A percentile compares a stretch with the other conserved stretches of the same genome.
Evolutionary conservation across 805 yeast genomes (phyloP).

Genomic region (Metahyphopichia silvanorum): DNA sequence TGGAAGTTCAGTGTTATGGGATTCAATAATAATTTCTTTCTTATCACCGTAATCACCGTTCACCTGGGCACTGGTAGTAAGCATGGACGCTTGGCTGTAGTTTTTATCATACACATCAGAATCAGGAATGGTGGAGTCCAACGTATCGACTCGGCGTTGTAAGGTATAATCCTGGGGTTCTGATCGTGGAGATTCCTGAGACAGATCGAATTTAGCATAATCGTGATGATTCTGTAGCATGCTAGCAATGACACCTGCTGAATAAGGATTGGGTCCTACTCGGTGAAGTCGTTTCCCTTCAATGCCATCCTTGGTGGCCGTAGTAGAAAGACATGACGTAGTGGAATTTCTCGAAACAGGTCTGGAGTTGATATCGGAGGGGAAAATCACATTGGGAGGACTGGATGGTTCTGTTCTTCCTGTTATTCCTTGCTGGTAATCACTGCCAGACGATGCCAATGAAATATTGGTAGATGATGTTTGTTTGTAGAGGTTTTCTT

Average conservation of each 20-base stretch:
- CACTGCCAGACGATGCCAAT: slow-evolving; percentile 21
- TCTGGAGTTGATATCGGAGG: slow-evolving; percentile 32
- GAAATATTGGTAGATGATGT: slow-evolving; percentile 19
- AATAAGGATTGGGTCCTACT: slow-evolving; percentile 34
- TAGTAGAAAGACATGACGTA: slow-evolving; percentile 66
- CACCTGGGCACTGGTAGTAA: slow-evolving; percentile 25
- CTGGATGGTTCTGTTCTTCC: neutral
- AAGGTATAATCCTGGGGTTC: slow-evolving; percentile 1
- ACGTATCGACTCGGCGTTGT: neutral
- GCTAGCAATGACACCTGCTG: slow-evolving; percentile 26
- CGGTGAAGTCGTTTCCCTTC: slow-evolving; percentile 60
- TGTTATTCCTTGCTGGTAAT: slow-evolving; percentile 16
- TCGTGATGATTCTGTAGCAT: slow-evolving; percentile 11
- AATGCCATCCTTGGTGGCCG: slow-evolving; percentile 72
- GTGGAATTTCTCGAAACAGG: slow-evolving; percentile 60
- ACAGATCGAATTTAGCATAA: neutral
- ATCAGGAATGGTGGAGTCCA: slow-evolving; percentile 2
- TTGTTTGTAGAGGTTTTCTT: neutral
- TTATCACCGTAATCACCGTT: slow-evolving; percentile 23
- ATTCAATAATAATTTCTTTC: slow-evolving; percentile 9
- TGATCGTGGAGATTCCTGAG: neutral
- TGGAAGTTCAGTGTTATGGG: slow-evolving; percentile 27
- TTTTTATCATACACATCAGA: neutral
- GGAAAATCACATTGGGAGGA: slow-evolving; percentile 1
- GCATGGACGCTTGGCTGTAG: slow-evolving; percentile 16